Evolutionary conservation across 1,284 basidiomycete genomes (phyloP), one percentile per base, ranked within the genome.

Genomic region (Austroboletus novae-zelandiae): DNA sequence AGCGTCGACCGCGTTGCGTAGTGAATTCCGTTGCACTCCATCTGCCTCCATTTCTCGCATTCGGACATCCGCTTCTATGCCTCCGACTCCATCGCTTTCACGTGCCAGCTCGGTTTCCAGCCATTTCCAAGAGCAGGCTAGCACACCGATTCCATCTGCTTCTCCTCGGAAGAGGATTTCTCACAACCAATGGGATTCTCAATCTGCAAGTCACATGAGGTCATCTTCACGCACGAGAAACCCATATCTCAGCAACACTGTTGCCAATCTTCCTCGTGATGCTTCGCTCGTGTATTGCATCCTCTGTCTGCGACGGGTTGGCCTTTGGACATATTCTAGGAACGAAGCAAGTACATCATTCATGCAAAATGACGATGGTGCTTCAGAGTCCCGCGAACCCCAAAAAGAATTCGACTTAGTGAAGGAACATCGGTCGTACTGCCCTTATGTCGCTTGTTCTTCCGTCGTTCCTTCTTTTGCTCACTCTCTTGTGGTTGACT

Each of bases 401-500:
- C 71, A 72, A 43, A 75, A 85, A 43, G 78, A 77, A 30, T 81
- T 91, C 50, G 87, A 91, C 62, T 64, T 90, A 20, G 67, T 89
- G 37, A 85, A 83, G 59, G 89, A 91, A 65, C 89, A 91, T 62
- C 77, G 89, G 20, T 82, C 86, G 4, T 89, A 88, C 58, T 91
- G 89, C 58, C 89, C 89, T 18, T 91, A 89, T 56, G 78, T 88
- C 43, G 83, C 85, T 23, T 78, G 79, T 20, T 87, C 86, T 8
- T 88, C 86, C 2, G 61, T 74, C 4, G 71, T 90, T 10, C 85
- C 86, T 4, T 77, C 80, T 2, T 64, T 84, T 10, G 74, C 81
- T n/a, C 61, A 71, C 10, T 62, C 67, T 4, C 56, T 64, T 9
- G 32, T 52, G 9, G 51, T 61, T 18, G 52, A 58, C 40, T 55